Conservation (phyloP, 2,329 filamentous ascomycete species). For the Escovopsis sp. region DNA sequence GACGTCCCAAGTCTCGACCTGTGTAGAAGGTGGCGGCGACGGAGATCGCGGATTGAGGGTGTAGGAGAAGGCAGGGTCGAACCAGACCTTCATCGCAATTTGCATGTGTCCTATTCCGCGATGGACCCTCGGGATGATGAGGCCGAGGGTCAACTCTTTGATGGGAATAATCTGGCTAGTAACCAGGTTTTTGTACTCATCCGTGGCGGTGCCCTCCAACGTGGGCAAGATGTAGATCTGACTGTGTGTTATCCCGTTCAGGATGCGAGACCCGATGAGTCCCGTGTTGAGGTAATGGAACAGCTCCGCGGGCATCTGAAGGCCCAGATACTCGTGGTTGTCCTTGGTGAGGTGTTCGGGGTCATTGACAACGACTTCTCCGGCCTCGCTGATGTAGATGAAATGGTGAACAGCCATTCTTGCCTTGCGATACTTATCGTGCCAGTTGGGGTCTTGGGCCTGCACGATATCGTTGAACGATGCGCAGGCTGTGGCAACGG, state of each 20-base stretch:
- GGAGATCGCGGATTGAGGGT: slow-evolving; percentile 47
- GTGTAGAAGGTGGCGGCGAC: slow-evolving; percentile 32
- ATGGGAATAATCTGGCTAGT: slow-evolving; percentile 59
- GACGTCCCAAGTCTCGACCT: slow-evolving; percentile 55
- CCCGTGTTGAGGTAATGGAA: slow-evolving; percentile 82
- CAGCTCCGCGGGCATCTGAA: slow-evolving; percentile 76
- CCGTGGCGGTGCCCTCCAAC: slow-evolving; percentile 65
- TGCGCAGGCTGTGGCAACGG: slow-evolving; percentile 58
- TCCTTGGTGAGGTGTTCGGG: slow-evolving; percentile 63
- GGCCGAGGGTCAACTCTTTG: slow-evolving; percentile 60
- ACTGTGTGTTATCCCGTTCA: slow-evolving; percentile 70
- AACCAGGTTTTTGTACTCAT: slow-evolving; percentile 69
- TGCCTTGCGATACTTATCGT: slow-evolving; percentile 75
- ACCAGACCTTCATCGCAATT: slow-evolving; percentile 73
- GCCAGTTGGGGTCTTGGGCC: slow-evolving; percentile 57
- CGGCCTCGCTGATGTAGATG: slow-evolving; percentile 63
- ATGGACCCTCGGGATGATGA: slow-evolving; percentile 67
- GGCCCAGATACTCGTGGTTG: slow-evolving; percentile 79
- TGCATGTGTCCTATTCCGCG: slow-evolving; percentile 71
- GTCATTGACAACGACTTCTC: slow-evolving; percentile 62
- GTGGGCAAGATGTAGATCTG: slow-evolving; percentile 71
- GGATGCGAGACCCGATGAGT: slow-evolving; percentile 61
- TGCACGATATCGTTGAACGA: slow-evolving; percentile 69
- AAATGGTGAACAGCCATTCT: slow-evolving; percentile 79
- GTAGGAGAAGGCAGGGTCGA: slow-evolving; percentile 52